Evolutionary conservation across 2,329 filamentous ascomycete genomes (phyloP).

Genomic region (Stenocarpella maydis): DNA sequence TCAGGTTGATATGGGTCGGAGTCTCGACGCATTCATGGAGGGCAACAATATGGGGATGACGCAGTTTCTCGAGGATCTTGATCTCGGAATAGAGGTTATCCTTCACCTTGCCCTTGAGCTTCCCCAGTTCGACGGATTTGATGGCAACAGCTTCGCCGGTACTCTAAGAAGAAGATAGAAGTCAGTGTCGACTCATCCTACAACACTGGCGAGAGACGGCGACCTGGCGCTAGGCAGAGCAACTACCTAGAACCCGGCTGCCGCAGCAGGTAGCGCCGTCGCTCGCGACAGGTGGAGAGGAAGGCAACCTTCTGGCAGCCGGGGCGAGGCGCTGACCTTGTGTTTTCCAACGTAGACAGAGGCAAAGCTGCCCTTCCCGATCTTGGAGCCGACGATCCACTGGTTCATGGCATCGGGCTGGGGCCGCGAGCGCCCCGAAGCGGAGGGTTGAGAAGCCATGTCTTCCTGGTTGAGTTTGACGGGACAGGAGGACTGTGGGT

Average conservation of each 20-base stretch:
- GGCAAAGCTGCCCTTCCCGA: slow-evolving; percentile 97
- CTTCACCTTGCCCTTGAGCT: slow-evolving; percentile 94
- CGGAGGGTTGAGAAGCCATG: slow-evolving; percentile 42
- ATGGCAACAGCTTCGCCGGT: slow-evolving; percentile 87
- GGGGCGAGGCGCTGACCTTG: slow-evolving; percentile 66
- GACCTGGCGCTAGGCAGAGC: neutral
- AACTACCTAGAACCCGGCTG: neutral
- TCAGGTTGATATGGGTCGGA: slow-evolving; percentile 86
- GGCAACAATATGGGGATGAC: slow-evolving; percentile 96
- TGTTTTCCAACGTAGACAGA: slow-evolving; percentile 90
- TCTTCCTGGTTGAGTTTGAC: slow-evolving; percentile 41
- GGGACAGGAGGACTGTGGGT: slow-evolving; percentile 40
- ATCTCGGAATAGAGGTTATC: slow-evolving; percentile 97
- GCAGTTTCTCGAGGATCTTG: slow-evolving; percentile 89
- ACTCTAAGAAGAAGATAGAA: slow-evolving; percentile 59
- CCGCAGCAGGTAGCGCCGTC: neutral
- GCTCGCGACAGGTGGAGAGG: neutral
- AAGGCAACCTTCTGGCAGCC: neutral
- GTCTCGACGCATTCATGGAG: slow-evolving; percentile 95
- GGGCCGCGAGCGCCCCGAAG: slow-evolving; percentile 38
- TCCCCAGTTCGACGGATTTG: slow-evolving; percentile 92
- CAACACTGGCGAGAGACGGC: slow-evolving; percentile 9
- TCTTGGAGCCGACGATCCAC: slow-evolving; percentile 86
- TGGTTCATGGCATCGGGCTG: slow-evolving; percentile 67
- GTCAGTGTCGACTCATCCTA: slow-evolving; percentile 30